Evolutionary conservation across 202 grass and related monocot species (phyloP).

Genomic region (Panicum hallii): DNA sequence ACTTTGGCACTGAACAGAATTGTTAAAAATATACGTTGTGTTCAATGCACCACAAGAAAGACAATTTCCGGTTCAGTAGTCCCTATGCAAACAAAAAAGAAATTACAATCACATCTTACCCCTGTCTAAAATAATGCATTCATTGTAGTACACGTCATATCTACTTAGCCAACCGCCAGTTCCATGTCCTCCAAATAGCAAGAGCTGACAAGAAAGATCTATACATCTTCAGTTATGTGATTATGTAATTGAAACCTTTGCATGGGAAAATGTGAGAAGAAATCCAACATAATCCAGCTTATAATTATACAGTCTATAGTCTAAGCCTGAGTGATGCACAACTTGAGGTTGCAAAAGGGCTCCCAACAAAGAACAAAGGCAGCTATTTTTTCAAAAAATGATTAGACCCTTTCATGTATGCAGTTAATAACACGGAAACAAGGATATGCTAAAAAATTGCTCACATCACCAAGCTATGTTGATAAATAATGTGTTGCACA

Average conservation of each 20-base stretch:
- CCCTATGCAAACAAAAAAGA: constrained; percentile 3
- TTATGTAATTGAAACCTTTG: constrained; percentile 14
- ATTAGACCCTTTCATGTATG: constrained; percentile 30
- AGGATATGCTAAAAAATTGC: constrained; percentile 1
- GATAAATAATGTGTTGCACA: constrained; percentile 4
- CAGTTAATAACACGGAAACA: constrained; percentile 25
- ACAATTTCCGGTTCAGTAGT: constrained; percentile 2
- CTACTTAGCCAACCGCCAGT: constrained; percentile 96
- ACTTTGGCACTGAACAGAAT: constrained; percentile 7
- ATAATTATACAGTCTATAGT: constrained; percentile 12
- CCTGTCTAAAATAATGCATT: constrained; percentile 95
- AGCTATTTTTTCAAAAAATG: not conserved
- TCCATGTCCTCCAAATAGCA: constrained; percentile 97
- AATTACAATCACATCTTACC: constrained; percentile 55
- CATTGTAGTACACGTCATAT: constrained; percentile 97
- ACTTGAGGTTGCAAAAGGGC: constrained; percentile 8
- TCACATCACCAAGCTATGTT: constrained; percentile 30
- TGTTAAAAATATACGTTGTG: not conserved
- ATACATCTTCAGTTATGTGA: constrained; percentile 46
- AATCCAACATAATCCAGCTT: constrained; percentile 18
- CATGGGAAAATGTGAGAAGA: constrained; percentile 16
- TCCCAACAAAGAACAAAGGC: not conserved
- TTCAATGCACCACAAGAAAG: not conserved
- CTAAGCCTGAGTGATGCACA: not conserved
- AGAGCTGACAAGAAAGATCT: constrained; percentile 66